phyloP scores from a whole-genome alignment of 768 basidiomycete species.

The Leccinum sublutescens region DNA sequence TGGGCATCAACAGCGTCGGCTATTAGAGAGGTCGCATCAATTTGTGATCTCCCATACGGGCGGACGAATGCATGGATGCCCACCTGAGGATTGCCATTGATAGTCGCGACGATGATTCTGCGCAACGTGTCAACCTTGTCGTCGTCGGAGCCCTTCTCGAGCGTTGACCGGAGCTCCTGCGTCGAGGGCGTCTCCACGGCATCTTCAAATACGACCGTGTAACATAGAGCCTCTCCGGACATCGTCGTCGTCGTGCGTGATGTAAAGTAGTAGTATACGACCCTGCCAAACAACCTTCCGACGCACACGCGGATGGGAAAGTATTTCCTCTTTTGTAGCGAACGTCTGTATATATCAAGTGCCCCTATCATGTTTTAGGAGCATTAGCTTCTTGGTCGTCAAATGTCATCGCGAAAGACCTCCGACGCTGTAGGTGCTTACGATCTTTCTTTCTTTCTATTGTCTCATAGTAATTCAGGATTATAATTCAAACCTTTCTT shows the following conservation, averaged over 20 bases:
- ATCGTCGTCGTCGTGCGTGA: slow-evolving; percentile 20
- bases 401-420: not conserved
- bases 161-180: slow-evolving; percentile 73
- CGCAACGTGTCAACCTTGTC: slow-evolving; percentile 95
- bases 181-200: slow-evolving; percentile 72
- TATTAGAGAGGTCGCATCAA: slow-evolving; percentile 30
- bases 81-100: slow-evolving; percentile 93
- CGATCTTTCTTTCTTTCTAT: not conserved
- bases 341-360: too few species aligned
- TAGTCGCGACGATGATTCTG: slow-evolving; percentile 88
- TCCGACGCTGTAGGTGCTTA: not conserved
- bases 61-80: slow-evolving; percentile 22
- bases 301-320: slow-evolving; percentile 5
- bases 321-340: not conserved
- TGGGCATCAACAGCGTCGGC: slow-evolving; percentile 94
- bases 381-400: too few species aligned
- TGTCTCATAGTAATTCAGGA: not conserved
- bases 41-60: not conserved
- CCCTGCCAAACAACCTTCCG: not conserved
- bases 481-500: too few species aligned
- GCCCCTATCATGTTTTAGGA: too few species aligned
- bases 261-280: not conserved
- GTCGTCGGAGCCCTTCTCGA: slow-evolving; percentile 96
- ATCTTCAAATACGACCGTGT: slow-evolving; percentile 77
- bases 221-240: slow-evolving; percentile 63